Evolutionary conservation across 2,329 filamentous ascomycete species (phyloP), one percentile per base, ranked within the genome.

Genomic region (Colletotrichum musae): DNA sequence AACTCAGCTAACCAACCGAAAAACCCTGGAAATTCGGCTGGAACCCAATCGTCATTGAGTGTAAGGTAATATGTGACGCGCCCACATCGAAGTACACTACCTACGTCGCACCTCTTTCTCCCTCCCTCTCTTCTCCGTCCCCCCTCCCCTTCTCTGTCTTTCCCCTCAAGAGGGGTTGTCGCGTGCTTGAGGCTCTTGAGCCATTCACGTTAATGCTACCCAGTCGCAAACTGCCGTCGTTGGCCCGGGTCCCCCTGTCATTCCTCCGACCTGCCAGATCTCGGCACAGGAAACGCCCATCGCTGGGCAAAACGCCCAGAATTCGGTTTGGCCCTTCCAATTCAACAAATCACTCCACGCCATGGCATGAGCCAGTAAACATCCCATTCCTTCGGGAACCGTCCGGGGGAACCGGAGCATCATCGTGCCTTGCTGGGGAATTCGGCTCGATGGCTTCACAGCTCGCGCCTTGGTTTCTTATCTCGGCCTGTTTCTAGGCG

Each of bases 181-280:
- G 45, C 21, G 36, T 28, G n/a, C 39, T 26, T 69, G 66, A 65
- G 66, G 66, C 66, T 69, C 66, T 68, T 64, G 39, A n/a, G 47
- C 53, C n/a, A 32, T 24, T 58, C 41, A 64, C 16, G 32, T 26
- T 58, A 24, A 58, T 58, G 60, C 65, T 48, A 43, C n/a, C 16
- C 24, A 10, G 32, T 36, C 32, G 32, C 32, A 50, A 13, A 51
- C 41, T 58, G 47, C 41, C 41, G 56, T 16, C 48, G 45, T 54
- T 28, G 54, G 65, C 54, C 59, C 59, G 54, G 65, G 26, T 4
- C 50, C 56, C 50, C 50, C 45, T 57, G 56, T 39, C 56, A 45
- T 60, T 60, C 51, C 50, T 60, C 15, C 52, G 41, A 36, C 47
- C 66, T 56, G 48, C 61, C 24, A 66, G 66, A 66, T 66, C 54